Evolutionary conservation across 345 rosid species (phyloP).

Genomic region (Gossypium australe): DNA sequence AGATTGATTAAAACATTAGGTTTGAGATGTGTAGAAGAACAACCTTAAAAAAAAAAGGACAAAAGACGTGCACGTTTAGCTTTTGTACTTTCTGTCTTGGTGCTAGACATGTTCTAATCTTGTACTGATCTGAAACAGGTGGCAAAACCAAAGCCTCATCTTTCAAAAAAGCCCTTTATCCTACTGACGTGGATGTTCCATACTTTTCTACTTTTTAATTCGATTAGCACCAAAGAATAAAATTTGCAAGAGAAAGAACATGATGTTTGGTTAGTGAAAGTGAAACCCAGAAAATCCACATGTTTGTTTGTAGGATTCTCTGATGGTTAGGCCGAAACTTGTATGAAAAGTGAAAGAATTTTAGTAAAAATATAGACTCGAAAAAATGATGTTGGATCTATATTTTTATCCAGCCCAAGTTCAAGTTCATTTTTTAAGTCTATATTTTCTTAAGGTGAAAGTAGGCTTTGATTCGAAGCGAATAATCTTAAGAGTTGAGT

Average conservation of each 20-base stretch:
- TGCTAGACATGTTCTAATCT: not conserved
- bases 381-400: no score
- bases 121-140: not conserved
- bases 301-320: no score
- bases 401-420: rapidly evolving
- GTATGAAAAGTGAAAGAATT: no score
- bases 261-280: not conserved
- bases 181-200: not conserved
- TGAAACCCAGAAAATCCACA: not conserved
- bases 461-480: no score
- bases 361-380: rapidly evolving
- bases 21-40: not conserved
- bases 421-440: no score
- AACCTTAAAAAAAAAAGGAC: not conserved
- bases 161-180: not conserved
- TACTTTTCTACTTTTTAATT: not conserved
- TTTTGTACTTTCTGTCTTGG: not conserved
- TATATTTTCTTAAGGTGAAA: no score
- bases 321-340: no score
- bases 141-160: not conserved
- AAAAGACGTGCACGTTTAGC: not conserved
- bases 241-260: not conserved
- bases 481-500: no score
- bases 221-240: no score
- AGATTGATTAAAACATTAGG: not conserved